These are phyloP conservation scores for Tylopilus plumbeoviolaceoides DNA, from an alignment of 768 basidiomycete species.

Conservation along the genomic window DNA sequence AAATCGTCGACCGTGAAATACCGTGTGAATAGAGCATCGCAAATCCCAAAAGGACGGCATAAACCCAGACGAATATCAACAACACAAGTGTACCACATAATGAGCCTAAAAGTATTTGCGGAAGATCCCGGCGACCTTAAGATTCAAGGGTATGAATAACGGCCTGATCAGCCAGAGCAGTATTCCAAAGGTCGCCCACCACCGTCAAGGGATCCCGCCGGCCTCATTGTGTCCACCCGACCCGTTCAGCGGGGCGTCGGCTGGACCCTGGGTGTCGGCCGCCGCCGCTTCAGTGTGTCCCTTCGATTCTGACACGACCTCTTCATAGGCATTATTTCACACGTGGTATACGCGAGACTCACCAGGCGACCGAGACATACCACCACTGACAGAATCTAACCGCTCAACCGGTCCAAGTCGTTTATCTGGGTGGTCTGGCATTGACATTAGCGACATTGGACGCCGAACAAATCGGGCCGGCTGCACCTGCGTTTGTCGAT, in stretches of 20 bases:
- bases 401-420: background rate
- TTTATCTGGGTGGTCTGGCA: slow-evolving; percentile 12
- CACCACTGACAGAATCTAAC: background rate
- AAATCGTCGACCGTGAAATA: slow-evolving; percentile 10
- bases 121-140: slow-evolving; percentile 48
- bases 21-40: slow-evolving; percentile 7
- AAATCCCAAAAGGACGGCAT: slow-evolving; percentile 17
- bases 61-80: slow-evolving; percentile 26
- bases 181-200: slow-evolving; percentile 46
- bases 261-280: background rate
- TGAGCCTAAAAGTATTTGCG: slow-evolving; percentile 37
- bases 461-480: background rate
- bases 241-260: slow-evolving; percentile 8
- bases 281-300: slow-evolving; percentile 2
- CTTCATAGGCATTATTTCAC: slow-evolving; percentile 6
- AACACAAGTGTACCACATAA: slow-evolving; percentile 16
- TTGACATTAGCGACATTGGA: slow-evolving; percentile 9
- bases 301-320: slow-evolving; percentile 14
- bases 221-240: slow-evolving; percentile 13
- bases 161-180: slow-evolving; percentile 41
- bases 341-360: slow-evolving; percentile 3
- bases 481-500: slow-evolving; percentile 17
- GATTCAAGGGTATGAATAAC: slow-evolving; percentile 38
- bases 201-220: slow-evolving; percentile 39
- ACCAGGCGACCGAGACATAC: slow-evolving; percentile 10